These are phyloP conservation scores for Podosphaera aphanis DNA, from an alignment of 2,329 filamentous ascomycete species.

Conservation along the genomic window DNA sequence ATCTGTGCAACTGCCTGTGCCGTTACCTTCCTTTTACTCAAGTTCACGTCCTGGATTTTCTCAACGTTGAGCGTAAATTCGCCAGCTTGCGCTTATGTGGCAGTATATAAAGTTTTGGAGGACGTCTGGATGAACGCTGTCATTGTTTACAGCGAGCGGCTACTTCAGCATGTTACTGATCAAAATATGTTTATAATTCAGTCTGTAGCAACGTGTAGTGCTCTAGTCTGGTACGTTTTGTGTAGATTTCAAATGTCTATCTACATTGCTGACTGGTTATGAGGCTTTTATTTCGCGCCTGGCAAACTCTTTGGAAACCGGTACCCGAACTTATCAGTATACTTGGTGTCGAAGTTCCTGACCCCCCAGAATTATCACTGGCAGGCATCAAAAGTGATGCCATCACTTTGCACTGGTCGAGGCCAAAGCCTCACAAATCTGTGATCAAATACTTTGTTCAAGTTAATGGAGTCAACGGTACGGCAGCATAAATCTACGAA, in stretches of 20 bases:
- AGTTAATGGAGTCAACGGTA: conserved; percentile 79
- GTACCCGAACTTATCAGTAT: conserved; percentile 78
- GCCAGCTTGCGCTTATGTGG: background rate
- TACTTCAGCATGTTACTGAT: conserved; percentile 15
- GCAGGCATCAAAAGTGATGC: conserved; percentile 73
- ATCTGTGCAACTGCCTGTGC: background rate
- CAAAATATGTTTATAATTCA: conserved; percentile 16
- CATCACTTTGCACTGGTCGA: conserved; percentile 77
- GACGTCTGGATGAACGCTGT: conserved; percentile 15
- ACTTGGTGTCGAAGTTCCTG: conserved; percentile 80
- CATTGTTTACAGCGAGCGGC: conserved; percentile 14
- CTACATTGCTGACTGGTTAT: conserved; percentile 4
- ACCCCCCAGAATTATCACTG: conserved; percentile 69
- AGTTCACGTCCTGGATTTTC: background rate
- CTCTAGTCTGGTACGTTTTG: conserved; percentile 13
- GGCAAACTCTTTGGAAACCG: conserved; percentile 72
- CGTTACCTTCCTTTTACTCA: background rate
- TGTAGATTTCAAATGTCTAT: conserved; percentile 1
- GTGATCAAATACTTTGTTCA: conserved; percentile 70
- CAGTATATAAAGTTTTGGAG: background rate
- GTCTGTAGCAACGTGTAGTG: conserved; percentile 14
- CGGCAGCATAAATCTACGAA: conserved; percentile 2
- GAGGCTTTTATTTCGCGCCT: conserved; percentile 68
- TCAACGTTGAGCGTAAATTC: background rate
- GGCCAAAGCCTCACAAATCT: conserved; percentile 37